Conservation (phyloP, 2,329 filamentous ascomycete genomes). For the Epichloe coenophiala region DNA sequence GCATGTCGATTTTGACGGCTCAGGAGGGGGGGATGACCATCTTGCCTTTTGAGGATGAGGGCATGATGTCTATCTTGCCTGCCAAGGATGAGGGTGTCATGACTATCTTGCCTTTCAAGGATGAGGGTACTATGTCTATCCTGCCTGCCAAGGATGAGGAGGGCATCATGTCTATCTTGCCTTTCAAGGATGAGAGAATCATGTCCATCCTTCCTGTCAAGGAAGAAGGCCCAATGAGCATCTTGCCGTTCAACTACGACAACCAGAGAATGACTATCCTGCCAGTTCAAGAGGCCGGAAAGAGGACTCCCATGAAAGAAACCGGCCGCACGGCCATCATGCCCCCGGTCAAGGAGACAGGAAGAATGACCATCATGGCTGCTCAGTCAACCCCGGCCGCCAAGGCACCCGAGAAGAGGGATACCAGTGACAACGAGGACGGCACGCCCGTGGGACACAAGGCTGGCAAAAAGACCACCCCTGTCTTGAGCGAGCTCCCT, state of each 20-base stretch:
- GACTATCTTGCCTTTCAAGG: fast-evolving
- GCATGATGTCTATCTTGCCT: too few relatives aligned
- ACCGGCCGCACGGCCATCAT: not conserved
- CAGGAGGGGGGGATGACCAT: not conserved
- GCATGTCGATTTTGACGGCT: too few relatives aligned
- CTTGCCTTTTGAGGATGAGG: too few relatives aligned
- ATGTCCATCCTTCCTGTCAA: not conserved
- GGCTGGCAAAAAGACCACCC: not conserved
- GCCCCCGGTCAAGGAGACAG: not conserved
- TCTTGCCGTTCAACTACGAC: not conserved
- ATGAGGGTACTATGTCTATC: too few relatives aligned
- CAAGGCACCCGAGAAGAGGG: not conserved
- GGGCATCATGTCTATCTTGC: not conserved
- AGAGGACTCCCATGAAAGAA: not conserved
- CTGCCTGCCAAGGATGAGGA: not conserved
- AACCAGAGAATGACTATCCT: not conserved
- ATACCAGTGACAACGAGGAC: not conserved
- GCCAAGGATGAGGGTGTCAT: too few relatives aligned
- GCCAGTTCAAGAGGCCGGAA: not conserved
- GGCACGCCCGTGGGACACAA: not conserved
- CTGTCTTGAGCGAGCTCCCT: not conserved
- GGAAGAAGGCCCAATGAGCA: not conserved
- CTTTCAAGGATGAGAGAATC: not conserved
- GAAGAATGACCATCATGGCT: not conserved
- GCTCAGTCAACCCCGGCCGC: not conserved